These are phyloP conservation scores for Eutrema japonicum DNA, from an alignment of 345 rosid genomes.

Conservation along the genomic window DNA sequence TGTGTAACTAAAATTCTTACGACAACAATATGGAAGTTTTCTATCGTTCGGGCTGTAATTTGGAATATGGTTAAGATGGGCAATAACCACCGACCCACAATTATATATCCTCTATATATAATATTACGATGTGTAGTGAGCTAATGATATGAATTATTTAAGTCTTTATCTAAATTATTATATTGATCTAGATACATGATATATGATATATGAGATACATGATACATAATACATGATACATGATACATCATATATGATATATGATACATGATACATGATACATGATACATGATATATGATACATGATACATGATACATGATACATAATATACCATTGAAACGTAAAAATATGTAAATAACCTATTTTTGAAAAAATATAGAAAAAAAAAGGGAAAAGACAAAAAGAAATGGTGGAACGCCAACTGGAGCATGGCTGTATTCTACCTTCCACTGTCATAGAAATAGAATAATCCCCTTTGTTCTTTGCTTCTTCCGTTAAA, in stretches of 20 bases:
- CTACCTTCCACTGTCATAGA: conserved; percentile 8
- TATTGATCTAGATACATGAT: background rate
- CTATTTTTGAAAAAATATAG: background rate
- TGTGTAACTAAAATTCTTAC: no score
- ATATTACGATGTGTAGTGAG: background rate
- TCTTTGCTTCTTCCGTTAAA: conserved; percentile 29
- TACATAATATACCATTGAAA: background rate
- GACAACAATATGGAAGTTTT: background rate
- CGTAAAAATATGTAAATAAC: conserved; percentile 7
- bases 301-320: no score
- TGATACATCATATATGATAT: background rate
- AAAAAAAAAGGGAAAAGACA: background rate
- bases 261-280: no score
- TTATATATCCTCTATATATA: background rate
- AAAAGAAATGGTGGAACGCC: conserved; percentile 21
- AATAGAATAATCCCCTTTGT: conserved; percentile 15
- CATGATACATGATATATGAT: background rate
- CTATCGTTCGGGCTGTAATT: background rate
- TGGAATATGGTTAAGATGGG: background rate
- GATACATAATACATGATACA: conserved; percentile 1
- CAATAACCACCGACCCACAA: background rate
- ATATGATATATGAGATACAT: background rate
- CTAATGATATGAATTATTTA: background rate
- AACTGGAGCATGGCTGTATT: conserved; percentile 31
- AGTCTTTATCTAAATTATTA: background rate